Evolutionary conservation across 1,139 yeast genomes (phyloP).

Genomic region (Sugiyamaella xylanicola): DNA sequence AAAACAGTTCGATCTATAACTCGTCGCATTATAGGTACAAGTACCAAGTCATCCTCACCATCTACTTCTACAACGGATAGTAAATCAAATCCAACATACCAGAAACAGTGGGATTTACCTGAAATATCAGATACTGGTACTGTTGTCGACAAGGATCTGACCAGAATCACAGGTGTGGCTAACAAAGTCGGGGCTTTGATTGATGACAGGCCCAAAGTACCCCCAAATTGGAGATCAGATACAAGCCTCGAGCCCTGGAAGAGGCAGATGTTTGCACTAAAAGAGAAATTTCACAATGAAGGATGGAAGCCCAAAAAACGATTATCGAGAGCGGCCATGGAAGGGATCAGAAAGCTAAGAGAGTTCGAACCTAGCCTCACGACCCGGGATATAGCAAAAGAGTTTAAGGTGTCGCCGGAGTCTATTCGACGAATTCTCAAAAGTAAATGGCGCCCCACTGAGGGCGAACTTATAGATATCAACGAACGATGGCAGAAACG

Average conservation of each 20-base stretch:
- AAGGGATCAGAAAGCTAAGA: constrained; percentile 60
- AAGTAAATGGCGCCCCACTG: constrained; percentile 74
- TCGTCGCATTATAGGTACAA: no score
- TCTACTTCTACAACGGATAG: background rate
- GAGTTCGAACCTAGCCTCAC: constrained; percentile 57
- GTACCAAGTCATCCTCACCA: background rate
- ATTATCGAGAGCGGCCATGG: constrained; percentile 71
- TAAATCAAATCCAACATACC: constrained; percentile 1
- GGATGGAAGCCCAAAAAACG: constrained; percentile 72
- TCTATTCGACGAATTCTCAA: constrained; percentile 77
- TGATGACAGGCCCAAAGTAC: constrained; percentile 39
- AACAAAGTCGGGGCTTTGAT: constrained; percentile 22
- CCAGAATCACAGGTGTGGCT: constrained; percentile 15
- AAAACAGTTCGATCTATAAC: no score
- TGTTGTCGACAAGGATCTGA: constrained; percentile 9
- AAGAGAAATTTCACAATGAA: constrained; percentile 58
- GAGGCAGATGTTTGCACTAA: constrained; percentile 62
- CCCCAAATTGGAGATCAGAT: constrained; percentile 48
- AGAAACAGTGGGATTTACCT: constrained; percentile 26
- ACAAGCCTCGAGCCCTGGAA: constrained; percentile 60
- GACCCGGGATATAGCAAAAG: constrained; percentile 61
- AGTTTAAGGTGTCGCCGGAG: constrained; percentile 77
- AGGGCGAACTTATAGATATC: constrained; percentile 50
- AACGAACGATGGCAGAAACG: constrained; percentile 55
- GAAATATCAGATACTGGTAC: constrained; percentile 20